Evolutionary conservation across 129 eudicot genomes (phyloP).

Genomic region (Artemisia tridentata): DNA sequence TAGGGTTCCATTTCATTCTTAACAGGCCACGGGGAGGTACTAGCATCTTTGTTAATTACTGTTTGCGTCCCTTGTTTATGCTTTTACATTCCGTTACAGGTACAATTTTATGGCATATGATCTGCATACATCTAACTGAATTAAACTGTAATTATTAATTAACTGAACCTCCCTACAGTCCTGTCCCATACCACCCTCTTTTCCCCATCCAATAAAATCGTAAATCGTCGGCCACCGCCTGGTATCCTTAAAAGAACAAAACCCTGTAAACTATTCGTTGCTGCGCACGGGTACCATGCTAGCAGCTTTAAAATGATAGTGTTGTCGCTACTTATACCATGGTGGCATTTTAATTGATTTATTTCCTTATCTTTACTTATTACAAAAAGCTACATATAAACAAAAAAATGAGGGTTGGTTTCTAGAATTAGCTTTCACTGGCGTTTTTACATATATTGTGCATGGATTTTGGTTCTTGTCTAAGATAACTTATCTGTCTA

Average conservation of each 20-base stretch:
- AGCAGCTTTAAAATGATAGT: constrained; percentile 3
- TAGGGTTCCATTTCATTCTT: too few species aligned
- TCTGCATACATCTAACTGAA: background rate
- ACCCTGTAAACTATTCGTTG: too few species aligned
- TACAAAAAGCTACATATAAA: background rate
- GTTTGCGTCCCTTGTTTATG: too few species aligned
- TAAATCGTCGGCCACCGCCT: too few species aligned
- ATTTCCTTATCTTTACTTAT: background rate
- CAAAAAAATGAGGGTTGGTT: background rate
- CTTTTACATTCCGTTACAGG: constrained; percentile 93
- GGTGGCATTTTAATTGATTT: constrained; percentile 20
- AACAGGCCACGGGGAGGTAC: too few species aligned
- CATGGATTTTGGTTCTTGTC: background rate
- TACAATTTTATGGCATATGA: constrained; percentile 22
- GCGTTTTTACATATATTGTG: background rate
- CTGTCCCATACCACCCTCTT: too few species aligned
- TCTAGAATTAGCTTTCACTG: background rate
- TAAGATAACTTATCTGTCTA: constrained; percentile 5
- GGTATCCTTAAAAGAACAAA: too few species aligned
- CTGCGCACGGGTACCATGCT: too few species aligned
- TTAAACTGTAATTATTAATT: too few species aligned
- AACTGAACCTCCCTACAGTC: background rate
- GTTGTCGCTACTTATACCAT: background rate
- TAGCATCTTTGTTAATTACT: too few species aligned
- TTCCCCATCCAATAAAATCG: too few species aligned